Percentiles rank a stretch among this genome's conserved stretches.
Conservation (phyloP, 139 green algal species). For the Chloropicon primus region DNA sequence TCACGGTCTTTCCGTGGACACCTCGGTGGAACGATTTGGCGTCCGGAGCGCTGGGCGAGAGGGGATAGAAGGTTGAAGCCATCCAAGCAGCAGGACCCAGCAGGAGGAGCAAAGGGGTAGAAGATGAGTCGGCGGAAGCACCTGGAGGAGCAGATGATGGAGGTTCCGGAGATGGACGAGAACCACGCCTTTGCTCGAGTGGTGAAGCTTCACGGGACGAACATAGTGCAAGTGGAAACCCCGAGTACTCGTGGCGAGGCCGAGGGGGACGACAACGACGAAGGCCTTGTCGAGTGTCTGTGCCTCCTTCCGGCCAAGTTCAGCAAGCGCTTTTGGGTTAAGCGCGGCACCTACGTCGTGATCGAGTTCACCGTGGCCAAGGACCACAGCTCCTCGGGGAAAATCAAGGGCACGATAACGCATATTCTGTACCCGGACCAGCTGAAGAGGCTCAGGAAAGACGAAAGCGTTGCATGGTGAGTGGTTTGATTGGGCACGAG, state of each 20-base stretch:
- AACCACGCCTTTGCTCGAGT: neutral
- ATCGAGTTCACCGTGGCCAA: neutral
- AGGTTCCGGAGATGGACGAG: neutral
- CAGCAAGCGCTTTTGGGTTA: neutral
- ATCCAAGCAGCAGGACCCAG: neutral
- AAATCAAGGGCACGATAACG: neutral
- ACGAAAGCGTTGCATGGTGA: neutral
- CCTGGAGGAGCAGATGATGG: neutral
- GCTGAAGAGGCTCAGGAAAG: neutral
- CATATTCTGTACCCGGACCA: neutral
- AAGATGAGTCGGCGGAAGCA: neutral
- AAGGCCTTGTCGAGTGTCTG: neutral
- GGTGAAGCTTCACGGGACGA: neutral
- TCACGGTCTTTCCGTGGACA: too few relatives aligned
- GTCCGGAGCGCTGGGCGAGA: too few relatives aligned
- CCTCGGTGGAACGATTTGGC: too few relatives aligned
- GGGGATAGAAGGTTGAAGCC: neutral
- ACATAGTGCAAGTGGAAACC: neutral
- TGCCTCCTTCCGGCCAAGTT: neutral
- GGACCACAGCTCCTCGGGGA: neutral
- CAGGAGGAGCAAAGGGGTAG: neutral
- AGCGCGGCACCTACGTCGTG: neutral
- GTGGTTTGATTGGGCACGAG: too few relatives aligned
- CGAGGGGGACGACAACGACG: neutral
- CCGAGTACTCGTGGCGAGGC: neutral